These are phyloP conservation scores for Dicorynia guianensis DNA, from an alignment of 306 rosid species.

Conservation along the genomic window DNA sequence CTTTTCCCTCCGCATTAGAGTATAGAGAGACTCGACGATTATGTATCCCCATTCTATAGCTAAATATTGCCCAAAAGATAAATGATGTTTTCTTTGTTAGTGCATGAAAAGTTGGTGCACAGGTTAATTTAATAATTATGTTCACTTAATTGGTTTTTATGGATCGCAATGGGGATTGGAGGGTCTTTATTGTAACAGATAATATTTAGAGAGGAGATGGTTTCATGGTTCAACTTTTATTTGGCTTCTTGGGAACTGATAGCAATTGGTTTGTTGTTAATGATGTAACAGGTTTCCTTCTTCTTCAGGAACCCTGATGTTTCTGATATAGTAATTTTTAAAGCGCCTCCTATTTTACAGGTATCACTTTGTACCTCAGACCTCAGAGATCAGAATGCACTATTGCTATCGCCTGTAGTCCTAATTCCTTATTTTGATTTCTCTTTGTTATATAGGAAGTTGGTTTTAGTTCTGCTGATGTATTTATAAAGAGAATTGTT, in stretches of 20 bases:
- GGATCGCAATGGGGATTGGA: not conserved
- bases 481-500: constrained; percentile 86
- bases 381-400: not conserved
- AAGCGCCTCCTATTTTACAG: constrained; percentile 82
- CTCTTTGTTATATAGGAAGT: constrained; percentile 53
- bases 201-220: not conserved
- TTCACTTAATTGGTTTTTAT: not conserved
- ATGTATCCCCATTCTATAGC: no score
- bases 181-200: not conserved
- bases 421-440: constrained; percentile 2
- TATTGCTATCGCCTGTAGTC: constrained; percentile 13
- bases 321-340: constrained; percentile 92
- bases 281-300: constrained; percentile 75
- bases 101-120: not conserved
- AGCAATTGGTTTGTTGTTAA: not conserved
- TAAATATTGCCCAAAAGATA: not conserved
- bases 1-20: not conserved
- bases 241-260: constrained; percentile 21
- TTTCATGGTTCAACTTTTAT: not conserved
- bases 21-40: not conserved
- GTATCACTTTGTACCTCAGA: constrained; percentile 54
- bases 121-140: not conserved
- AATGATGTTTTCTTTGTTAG: constrained; percentile 1
- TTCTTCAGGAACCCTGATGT: constrained; percentile 85
- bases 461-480: constrained; percentile 74